A percentile compares a stretch with the other conserved stretches of the same genome.
phyloP scores from a whole-genome alignment of 805 yeast genomes.

The Monosporozyma aquatica region DNA sequence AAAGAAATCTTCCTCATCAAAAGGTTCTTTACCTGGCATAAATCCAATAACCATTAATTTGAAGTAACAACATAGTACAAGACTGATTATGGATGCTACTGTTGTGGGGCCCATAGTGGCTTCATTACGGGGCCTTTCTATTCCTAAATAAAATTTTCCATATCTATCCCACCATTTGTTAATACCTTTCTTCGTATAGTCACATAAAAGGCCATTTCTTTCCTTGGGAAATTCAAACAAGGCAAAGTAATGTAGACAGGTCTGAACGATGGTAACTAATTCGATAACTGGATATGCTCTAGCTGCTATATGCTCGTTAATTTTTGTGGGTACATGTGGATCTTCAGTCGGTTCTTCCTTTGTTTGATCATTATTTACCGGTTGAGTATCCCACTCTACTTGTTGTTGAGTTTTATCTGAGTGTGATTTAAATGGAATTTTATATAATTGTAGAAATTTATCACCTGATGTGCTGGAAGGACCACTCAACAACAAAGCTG shows the following conservation, averaged over 20 bases:
- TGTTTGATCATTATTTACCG: not conserved
- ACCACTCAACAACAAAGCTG: slow-evolving; percentile 58
- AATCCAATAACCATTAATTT: slow-evolving; percentile 53
- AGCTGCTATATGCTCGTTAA: not conserved
- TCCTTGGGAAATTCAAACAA: slow-evolving; percentile 49
- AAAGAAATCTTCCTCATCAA: slow-evolving; percentile 63
- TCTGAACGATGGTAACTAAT: slow-evolving; percentile 65
- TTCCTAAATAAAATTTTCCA: slow-evolving; percentile 37
- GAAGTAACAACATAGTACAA: slow-evolving; percentile 56
- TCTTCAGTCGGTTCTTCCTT: not conserved
- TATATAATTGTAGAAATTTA: slow-evolving; percentile 70
- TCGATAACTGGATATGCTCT: slow-evolving; percentile 60
- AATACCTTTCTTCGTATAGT: slow-evolving; percentile 64
- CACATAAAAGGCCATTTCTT: slow-evolving; percentile 82
- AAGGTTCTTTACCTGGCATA: slow-evolving; percentile 71
- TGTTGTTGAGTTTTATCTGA: not conserved
- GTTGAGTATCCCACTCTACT: not conserved
- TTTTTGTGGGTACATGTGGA: not conserved
- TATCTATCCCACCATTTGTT: slow-evolving; percentile 72
- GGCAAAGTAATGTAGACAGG: slow-evolving; percentile 67
- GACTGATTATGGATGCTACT: slow-evolving; percentile 72
- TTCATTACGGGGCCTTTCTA: slow-evolving; percentile 32
- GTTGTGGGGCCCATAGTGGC: slow-evolving; percentile 57
- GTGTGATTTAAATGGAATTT: slow-evolving; percentile 34
- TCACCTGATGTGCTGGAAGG: slow-evolving; percentile 74